A percentile compares a stretch with the other conserved stretches of the same genome.
phyloP scores from a whole-genome alignment of 164 flowering plant genomes.

The Magnolia sinica region DNA sequence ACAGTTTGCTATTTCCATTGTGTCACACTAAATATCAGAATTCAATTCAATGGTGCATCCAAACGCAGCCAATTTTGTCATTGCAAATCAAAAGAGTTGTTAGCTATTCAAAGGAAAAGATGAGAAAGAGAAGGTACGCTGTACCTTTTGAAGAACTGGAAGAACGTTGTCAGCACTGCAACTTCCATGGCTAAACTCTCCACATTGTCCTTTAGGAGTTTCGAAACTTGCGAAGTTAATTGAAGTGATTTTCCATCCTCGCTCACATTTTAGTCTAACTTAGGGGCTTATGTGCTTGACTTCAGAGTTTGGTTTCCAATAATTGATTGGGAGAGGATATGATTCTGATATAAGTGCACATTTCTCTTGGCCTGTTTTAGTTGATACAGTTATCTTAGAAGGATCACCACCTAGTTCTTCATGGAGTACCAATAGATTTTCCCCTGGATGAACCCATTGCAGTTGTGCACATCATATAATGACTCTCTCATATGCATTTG shows the following conservation, averaged over 20 bases:
- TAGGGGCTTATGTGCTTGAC: conserved; percentile 32
- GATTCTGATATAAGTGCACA: conserved; percentile 46
- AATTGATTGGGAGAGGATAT: conserved; percentile 44
- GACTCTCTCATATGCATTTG: too few species aligned
- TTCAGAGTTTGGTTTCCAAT: conserved; percentile 31
- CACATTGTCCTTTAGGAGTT: conserved; percentile 52
- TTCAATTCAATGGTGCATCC: not conserved
- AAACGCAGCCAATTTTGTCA: not conserved
- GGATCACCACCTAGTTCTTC: conserved; percentile 77
- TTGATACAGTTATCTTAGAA: conserved; percentile 37
- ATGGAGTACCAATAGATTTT: conserved; percentile 50
- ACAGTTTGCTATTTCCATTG: too few species aligned
- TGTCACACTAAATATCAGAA: not conserved
- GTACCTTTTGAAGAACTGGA: conserved; percentile 38
- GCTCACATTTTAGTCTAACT: conserved; percentile 42
- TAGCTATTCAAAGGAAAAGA: not conserved
- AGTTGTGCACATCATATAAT: too few species aligned
- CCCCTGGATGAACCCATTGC: conserved; percentile 36
- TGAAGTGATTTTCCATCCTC: conserved; percentile 41
- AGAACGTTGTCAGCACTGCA: conserved; percentile 38
- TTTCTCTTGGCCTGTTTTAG: conserved; percentile 35
- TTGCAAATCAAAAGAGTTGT: not conserved
- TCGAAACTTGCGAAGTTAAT: conserved; percentile 61
- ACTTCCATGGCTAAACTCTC: conserved; percentile 34
- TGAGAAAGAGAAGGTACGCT: conserved; percentile 3